Conservation (phyloP, 2,329 filamentous ascomycete genomes). For the Epichloe amarillans region DNA sequence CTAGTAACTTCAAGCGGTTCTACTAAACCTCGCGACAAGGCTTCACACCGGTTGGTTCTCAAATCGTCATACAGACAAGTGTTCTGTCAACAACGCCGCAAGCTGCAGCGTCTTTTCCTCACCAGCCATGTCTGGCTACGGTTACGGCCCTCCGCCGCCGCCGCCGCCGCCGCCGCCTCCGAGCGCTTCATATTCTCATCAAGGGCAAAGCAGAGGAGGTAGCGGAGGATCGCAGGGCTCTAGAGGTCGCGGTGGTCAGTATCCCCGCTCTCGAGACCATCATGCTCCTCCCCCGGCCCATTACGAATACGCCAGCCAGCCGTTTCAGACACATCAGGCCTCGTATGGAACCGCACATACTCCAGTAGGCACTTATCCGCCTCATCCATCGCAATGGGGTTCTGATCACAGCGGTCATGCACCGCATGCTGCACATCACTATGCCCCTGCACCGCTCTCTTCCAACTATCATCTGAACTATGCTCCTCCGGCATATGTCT, state of each 20-base stretch:
- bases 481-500: slow-evolving; percentile 38
- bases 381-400: slow-evolving; percentile 28
- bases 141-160: slow-evolving; percentile 27
- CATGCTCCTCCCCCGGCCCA: slow-evolving; percentile 22
- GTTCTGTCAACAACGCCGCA: slow-evolving; percentile 7
- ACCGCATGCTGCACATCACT: slow-evolving; percentile 28
- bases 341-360: slow-evolving; percentile 22
- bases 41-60: no score
- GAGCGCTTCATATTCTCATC: slow-evolving; percentile 24
- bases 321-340: slow-evolving; percentile 19
- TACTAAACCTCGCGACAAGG: not conserved
- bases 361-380: slow-evolving; percentile 23
- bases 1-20: not conserved
- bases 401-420: slow-evolving; percentile 23
- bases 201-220: slow-evolving; percentile 26
- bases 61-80: slow-evolving; percentile 7
- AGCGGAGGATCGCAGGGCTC: slow-evolving; percentile 21
- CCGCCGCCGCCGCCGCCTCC: slow-evolving; percentile 31
- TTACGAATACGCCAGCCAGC: slow-evolving; percentile 32
- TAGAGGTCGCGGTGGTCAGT: slow-evolving; percentile 27
- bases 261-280: slow-evolving; percentile 26
- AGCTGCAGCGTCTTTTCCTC: slow-evolving; percentile 2
- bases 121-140: slow-evolving; percentile 33
- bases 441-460: slow-evolving; percentile 34
- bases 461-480: slow-evolving; percentile 48